These are phyloP conservation scores for Purpureocillium lavendulum DNA, from an alignment of 2,329 filamentous ascomycete genomes.

Conservation along the genomic window DNA sequence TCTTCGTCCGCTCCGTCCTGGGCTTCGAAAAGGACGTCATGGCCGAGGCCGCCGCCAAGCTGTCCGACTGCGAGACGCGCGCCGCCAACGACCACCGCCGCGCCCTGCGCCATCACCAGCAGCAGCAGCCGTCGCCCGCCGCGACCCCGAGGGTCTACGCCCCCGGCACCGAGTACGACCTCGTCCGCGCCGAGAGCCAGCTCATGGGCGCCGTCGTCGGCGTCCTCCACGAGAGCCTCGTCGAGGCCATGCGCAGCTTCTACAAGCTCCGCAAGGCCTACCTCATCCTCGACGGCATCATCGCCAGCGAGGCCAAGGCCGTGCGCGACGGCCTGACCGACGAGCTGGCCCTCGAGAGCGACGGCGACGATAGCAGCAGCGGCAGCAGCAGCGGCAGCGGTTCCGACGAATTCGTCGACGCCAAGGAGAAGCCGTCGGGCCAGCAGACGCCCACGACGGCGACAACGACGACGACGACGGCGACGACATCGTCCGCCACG, in stretches of 20 bases:
- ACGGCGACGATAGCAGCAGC: conserved; percentile 14
- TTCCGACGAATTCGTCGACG: conserved; percentile 40
- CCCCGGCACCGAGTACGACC: conserved; percentile 75
- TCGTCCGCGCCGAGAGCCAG: conserved; percentile 78
- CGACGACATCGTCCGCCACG: background rate
- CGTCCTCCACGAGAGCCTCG: conserved; percentile 85
- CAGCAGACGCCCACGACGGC: conserved; percentile 11
- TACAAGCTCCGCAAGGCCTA: conserved; percentile 90
- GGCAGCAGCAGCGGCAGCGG: conserved; percentile 10
- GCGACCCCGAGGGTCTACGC: conserved; percentile 72
- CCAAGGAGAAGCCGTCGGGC: conserved; percentile 37
- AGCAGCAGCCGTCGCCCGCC: too few species aligned
- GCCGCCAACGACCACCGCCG: conserved; percentile 70
- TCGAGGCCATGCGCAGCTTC: conserved; percentile 84
- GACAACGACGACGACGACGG: conserved; percentile 5
- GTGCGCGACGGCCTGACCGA: conserved; percentile 27
- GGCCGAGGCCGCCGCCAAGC: conserved; percentile 65
- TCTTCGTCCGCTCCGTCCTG: conserved; percentile 77
- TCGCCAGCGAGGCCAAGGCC: conserved; percentile 59
- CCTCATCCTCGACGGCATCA: conserved; percentile 69
- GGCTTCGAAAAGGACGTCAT: conserved; percentile 91
- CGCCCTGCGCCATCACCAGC: conserved; percentile 30
- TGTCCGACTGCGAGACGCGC: conserved; percentile 67
- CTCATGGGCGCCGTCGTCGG: conserved; percentile 84
- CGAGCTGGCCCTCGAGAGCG: background rate